A percentile compares a stretch with the other conserved stretches of the same genome.
These are phyloP conservation scores for Fusarium solani-melongenae DNA, from an alignment of 2,329 filamentous ascomycete genomes.

Conservation along the genomic window DNA sequence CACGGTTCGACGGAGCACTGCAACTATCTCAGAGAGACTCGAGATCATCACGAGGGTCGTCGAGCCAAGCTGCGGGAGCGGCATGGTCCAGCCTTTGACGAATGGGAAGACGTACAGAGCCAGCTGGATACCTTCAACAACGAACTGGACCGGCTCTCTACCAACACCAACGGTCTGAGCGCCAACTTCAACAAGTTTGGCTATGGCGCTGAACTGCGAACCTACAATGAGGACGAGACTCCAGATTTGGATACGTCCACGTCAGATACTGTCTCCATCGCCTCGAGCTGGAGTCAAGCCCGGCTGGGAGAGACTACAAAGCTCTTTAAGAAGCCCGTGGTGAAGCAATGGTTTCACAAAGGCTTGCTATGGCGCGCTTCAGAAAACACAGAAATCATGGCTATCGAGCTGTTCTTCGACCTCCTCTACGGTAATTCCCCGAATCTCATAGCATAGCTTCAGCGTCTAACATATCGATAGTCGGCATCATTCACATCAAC, in stretches of 20 bases:
- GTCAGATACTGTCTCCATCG: slow-evolving; percentile 41
- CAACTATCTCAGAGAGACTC: slow-evolving; percentile 60
- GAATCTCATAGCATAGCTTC: neutral
- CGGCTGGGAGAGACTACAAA: slow-evolving; percentile 59
- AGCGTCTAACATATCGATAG: slow-evolving; percentile 39
- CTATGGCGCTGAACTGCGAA: slow-evolving; percentile 67
- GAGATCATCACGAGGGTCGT: slow-evolving; percentile 62
- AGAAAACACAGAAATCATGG: slow-evolving; percentile 68
- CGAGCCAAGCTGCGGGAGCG: slow-evolving; percentile 59
- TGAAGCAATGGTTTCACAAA: slow-evolving; percentile 75
- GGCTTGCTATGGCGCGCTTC: slow-evolving; percentile 71
- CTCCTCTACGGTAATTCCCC: slow-evolving; percentile 61
- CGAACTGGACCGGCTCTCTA: slow-evolving; percentile 65
- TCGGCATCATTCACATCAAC: slow-evolving; percentile 72
- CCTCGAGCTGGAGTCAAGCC: slow-evolving; percentile 26
- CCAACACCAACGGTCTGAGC: slow-evolving; percentile 65
- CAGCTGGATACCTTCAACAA: slow-evolving; percentile 63
- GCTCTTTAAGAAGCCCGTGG: slow-evolving; percentile 68
- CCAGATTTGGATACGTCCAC: slow-evolving; percentile 25
- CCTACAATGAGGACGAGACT: slow-evolving; percentile 50
- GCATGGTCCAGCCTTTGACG: slow-evolving; percentile 63
- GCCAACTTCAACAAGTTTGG: slow-evolving; percentile 73
- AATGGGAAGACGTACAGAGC: slow-evolving; percentile 65
- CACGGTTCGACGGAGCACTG: slow-evolving; percentile 63
- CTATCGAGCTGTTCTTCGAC: slow-evolving; percentile 74